Evolutionary conservation across 768 basidiomycete species (phyloP).

Genomic region (Austroboletus festivus): DNA sequence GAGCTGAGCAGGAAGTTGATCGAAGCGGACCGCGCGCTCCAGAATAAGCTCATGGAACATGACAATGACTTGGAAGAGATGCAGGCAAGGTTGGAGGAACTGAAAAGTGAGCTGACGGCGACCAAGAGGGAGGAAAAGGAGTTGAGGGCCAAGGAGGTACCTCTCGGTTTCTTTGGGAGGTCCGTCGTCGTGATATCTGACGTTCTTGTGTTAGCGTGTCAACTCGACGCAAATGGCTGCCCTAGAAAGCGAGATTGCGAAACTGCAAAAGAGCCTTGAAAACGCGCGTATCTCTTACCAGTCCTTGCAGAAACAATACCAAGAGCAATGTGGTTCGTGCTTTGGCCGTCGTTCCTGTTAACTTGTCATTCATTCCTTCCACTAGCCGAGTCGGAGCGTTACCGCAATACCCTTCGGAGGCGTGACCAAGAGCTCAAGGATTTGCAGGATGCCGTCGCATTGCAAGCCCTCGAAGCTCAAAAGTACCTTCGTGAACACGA

Average conservation of each 20-base stretch:
- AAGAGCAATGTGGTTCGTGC: constrained; percentile 77
- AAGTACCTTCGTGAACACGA: constrained; percentile 70
- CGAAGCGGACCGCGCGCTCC: constrained; percentile 69
- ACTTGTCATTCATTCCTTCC: neutral
- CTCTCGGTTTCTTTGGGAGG: too few relatives aligned
- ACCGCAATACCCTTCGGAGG: constrained; percentile 68
- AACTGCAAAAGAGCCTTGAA: constrained; percentile 72
- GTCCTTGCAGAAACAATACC: constrained; percentile 81
- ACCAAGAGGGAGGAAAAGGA: constrained; percentile 94
- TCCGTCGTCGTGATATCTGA: too few relatives aligned
- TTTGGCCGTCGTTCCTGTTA: neutral
- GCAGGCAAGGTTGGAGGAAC: constrained; percentile 73
- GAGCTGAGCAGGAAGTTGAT: constrained; percentile 74
- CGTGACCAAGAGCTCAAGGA: constrained; percentile 72
- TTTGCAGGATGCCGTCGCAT: constrained; percentile 53
- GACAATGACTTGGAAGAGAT: constrained; percentile 83
- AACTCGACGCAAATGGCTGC: constrained; percentile 63
- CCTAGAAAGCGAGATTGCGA: constrained; percentile 77
- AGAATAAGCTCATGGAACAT: constrained; percentile 67
- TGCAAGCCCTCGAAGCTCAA: constrained; percentile 62
- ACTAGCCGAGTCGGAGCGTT: constrained; percentile 72
- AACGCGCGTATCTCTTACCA: constrained; percentile 68
- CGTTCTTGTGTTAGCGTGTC: constrained; percentile 44
- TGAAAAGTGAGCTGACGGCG: constrained; percentile 68
- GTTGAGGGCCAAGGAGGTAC: constrained; percentile 86